phyloP scores from a whole-genome alignment of 2,329 filamentous ascomycete species.

The Rasamsonia emersonii region DNA sequence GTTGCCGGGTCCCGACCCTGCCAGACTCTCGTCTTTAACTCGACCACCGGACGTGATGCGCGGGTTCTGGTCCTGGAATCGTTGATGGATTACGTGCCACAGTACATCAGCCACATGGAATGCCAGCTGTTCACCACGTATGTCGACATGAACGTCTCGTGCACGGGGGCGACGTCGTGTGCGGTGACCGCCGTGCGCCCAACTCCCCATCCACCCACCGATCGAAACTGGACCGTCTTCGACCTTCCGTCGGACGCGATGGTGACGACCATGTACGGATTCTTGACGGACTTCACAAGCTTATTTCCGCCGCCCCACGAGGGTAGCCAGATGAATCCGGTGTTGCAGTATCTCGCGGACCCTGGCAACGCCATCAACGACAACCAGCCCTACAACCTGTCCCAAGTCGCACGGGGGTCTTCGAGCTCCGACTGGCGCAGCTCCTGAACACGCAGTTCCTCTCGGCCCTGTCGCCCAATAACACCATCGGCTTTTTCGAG shows the following conservation, averaged over 20 bases:
- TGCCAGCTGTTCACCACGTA: slow-evolving; percentile 1
- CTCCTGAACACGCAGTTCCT: background rate
- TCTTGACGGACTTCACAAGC: background rate
- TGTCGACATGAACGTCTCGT: slow-evolving; percentile 1
- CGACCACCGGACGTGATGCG: background rate
- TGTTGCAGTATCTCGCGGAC: background rate
- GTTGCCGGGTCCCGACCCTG: background rate
- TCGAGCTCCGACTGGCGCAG: background rate
- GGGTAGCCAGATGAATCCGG: background rate
- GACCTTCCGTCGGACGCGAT: background rate
- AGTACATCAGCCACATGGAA: background rate
- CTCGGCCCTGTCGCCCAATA: background rate
- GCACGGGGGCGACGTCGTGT: background rate
- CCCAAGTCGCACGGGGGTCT: background rate
- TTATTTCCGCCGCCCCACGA: too few species aligned
- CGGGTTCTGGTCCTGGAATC: background rate
- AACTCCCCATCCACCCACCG: background rate
- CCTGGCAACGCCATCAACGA: background rate
- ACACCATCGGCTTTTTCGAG: background rate
- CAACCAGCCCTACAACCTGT: background rate
- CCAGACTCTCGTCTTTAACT: background rate
- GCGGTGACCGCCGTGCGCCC: background rate
- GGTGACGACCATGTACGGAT: background rate
- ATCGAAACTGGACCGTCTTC: slow-evolving; percentile 2
- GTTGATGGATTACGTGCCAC: too few species aligned